Conservation (phyloP, 2,329 filamentous ascomycete genomes). For the Arthrobotrys musiformis region DNA sequence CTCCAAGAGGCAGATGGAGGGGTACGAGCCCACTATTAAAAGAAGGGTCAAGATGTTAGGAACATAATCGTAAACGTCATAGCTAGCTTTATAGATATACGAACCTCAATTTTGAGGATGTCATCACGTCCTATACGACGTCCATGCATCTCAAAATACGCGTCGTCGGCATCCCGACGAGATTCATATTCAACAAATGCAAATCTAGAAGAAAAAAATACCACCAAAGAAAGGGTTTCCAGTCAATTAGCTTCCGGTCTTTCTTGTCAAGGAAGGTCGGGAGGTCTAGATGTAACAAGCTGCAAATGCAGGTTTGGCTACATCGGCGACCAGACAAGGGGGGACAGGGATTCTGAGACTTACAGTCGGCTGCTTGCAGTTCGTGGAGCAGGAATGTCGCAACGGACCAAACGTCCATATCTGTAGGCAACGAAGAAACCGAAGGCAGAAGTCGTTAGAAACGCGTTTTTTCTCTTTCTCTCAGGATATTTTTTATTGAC, state of each 20-base stretch:
- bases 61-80: background rate
- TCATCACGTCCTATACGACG: constrained; percentile 97
- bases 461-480: constrained; percentile 57
- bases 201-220: constrained; percentile 70
- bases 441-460: constrained; percentile 68
- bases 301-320: constrained; percentile 34
- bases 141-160: constrained; percentile 99
- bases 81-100: constrained; percentile 58
- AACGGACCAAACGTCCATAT: constrained; percentile 96
- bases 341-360: constrained; percentile 65
- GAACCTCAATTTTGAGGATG: constrained; percentile 94
- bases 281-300: constrained; percentile 56
- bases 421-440: constrained; percentile 66
- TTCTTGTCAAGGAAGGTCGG: constrained; percentile 1
- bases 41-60: background rate
- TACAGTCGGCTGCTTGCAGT: constrained; percentile 95
- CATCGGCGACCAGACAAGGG: constrained; percentile 23
- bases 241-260: constrained; percentile 5
- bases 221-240: background rate
- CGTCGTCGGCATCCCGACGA: constrained; percentile 96
- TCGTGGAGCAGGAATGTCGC: constrained; percentile 95
- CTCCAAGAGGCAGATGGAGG: constrained; percentile 98
- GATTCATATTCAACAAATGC: constrained; percentile 99
- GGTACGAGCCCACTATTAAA: constrained; percentile 88
- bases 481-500: constrained; percentile 42